A percentile compares a stretch with the other conserved stretches of the same genome.
Conservation (phyloP, 2,329 filamentous ascomycete species). For the Lachnellula suecica region DNA sequence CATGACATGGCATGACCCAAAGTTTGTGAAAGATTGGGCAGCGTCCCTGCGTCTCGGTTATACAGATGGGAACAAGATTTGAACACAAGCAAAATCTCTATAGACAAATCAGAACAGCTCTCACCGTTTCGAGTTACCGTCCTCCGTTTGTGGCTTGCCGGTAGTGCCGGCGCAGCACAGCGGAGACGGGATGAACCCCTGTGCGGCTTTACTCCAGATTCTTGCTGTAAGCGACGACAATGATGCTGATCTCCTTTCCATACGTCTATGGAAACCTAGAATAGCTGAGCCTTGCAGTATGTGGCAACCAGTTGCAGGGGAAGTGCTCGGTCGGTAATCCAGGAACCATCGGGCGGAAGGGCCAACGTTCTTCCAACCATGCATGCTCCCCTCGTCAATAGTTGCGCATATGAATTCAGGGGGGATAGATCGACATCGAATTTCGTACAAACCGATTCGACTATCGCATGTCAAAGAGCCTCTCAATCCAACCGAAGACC, state of each 20-base stretch:
- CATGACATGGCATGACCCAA: too few relatives aligned
- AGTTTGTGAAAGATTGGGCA: too few relatives aligned
- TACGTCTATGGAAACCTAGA: slow-evolving; percentile 10
- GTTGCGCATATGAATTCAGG: slow-evolving; percentile 12
- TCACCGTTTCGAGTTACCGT: neutral
- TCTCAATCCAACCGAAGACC: neutral
- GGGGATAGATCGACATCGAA: slow-evolving; percentile 16
- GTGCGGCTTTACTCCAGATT: slow-evolving; percentile 5
- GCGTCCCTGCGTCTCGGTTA: neutral
- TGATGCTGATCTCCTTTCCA: slow-evolving; percentile 14
- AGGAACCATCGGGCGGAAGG: slow-evolving; percentile 14
- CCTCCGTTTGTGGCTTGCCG: too few relatives aligned
- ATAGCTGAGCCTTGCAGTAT: slow-evolving; percentile 18
- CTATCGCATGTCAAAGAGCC: neutral
- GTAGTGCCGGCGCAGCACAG: neutral
- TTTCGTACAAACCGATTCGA: slow-evolving; percentile 2
- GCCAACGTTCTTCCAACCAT: slow-evolving; percentile 2
- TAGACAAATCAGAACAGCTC: neutral
- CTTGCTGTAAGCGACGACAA: slow-evolving; percentile 12
- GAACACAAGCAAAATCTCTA: neutral
- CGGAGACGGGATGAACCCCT: neutral
- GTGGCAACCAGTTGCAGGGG: slow-evolving; percentile 11
- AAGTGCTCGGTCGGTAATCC: slow-evolving; percentile 9
- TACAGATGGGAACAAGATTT: neutral
- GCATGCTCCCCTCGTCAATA: neutral